Conservation (phyloP, 768 basidiomycete genomes). For the button mushroom (Agaricus bisporus) region DNA sequence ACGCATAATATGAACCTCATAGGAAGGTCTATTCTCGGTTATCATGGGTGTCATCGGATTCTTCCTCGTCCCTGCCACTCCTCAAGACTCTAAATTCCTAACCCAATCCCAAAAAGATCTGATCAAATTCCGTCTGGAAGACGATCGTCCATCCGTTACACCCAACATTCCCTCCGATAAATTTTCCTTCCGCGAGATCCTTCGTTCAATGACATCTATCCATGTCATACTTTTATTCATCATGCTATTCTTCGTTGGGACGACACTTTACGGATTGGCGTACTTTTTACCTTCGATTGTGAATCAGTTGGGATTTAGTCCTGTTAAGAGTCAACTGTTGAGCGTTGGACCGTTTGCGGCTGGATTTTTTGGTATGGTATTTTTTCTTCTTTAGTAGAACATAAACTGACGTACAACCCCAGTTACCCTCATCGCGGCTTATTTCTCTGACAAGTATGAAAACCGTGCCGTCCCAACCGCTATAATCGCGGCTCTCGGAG, state of each 20-base stretch:
- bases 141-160: constrained; percentile 25
- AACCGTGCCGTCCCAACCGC: too few species aligned
- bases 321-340: constrained; percentile 32
- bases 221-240: constrained; percentile 29
- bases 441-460: too few species aligned
- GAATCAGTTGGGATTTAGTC: constrained; percentile 34
- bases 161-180: constrained; percentile 17
- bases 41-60: constrained; percentile 39
- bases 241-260: constrained; percentile 29
- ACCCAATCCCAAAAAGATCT: constrained; percentile 29
- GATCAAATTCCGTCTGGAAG: constrained; percentile 24
- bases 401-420: too few species aligned
- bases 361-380: constrained; percentile 26
- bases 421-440: too few species aligned
- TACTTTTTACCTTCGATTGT: constrained; percentile 42
- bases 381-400: too few species aligned
- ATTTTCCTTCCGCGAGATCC: constrained; percentile 26
- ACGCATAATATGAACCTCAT: not conserved
- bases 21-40: constrained; percentile 45
- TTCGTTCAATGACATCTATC: constrained; percentile 23
- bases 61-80: constrained; percentile 30
- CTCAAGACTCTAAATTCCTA: constrained; percentile 23
- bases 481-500: not conserved
- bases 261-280: constrained; percentile 28
- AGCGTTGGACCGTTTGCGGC: constrained; percentile 32